Evolutionary conservation across 768 basidiomycete genomes (phyloP), one percentile per base, ranked within the genome.

Genomic region (Suillus sp.): DNA sequence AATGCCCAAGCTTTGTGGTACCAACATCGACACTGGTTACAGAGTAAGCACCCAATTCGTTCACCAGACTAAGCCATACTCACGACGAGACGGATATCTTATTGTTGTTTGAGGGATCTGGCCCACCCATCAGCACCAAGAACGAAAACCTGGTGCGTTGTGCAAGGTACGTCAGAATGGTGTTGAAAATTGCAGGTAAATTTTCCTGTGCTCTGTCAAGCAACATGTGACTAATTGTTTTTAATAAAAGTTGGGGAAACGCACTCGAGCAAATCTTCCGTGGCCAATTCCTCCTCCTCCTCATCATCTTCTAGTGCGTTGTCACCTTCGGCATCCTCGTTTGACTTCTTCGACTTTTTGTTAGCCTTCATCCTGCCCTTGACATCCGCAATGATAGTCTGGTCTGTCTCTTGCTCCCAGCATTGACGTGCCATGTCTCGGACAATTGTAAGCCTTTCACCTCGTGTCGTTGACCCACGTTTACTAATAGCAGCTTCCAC

Each of bases 101-200:
- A 13, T 47, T 47, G 45, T 47, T 13, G 22, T 47, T 47, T 22
- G 45, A 47, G 22, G 45, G 45, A 47, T 47, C 45, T 2, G 22
- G 45, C 45, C 45, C 45, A 47, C 45, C 45, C 45, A 47, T 47
- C 8, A 47, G 22, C 45, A 47, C 45, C n/a, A 47, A 47, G 45
- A 47, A 47, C 10, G 22, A 47, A 47, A 47, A 47, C 3, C 4
- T 4, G 4, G 45, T 47, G 9, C 11, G 4, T 11, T 47, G 10
- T 9, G 1, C 11, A 4, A 47, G 45, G 45, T 47, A 22, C 10
- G 11, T 47, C 4, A 47, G 4, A 13, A 47, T 47, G 9, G 45
- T 47, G 45, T 47, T 47, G 45, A 47, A 47, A 5, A 47, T 47
- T 1, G 45, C 45, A 47, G 45, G 45, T 47, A 47, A 47, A n/a